A percentile compares a stretch with the other conserved stretches of the same genome.
These are phyloP conservation scores for Fusarium dlaminii DNA, from an alignment of 2,329 filamentous ascomycete species.

Conservation along the genomic window DNA sequence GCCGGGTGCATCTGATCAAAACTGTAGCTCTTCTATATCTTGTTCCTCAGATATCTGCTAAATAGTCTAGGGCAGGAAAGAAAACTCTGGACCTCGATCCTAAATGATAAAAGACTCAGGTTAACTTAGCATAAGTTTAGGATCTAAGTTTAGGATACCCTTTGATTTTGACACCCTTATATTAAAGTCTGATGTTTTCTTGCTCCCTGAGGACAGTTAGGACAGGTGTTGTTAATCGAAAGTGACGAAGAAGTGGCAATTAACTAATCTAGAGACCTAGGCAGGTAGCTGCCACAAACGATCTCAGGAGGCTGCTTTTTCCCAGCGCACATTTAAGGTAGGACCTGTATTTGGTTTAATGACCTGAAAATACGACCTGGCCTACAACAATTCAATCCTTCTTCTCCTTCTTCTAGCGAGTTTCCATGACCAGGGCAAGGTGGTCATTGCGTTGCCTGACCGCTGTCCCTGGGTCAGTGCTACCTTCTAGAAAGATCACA, in stretches of 20 bases:
- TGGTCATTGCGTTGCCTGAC: constrained; percentile 37
- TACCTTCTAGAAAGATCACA: constrained; percentile 30
- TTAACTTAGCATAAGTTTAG: too few relatives aligned
- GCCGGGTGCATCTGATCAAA: background rate
- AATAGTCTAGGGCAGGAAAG: too few relatives aligned
- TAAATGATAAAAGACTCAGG: too few relatives aligned
- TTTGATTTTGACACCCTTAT: too few relatives aligned
- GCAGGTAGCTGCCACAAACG: background rate
- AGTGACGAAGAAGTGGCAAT: background rate
- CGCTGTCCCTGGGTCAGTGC: constrained; percentile 30
- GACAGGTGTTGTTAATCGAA: background rate
- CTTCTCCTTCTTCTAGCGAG: constrained; percentile 43
- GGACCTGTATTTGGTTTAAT: constrained; percentile 8
- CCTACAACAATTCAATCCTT: constrained; percentile 33
- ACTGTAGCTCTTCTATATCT: background rate
- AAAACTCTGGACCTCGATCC: too few relatives aligned
- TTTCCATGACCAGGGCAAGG: constrained; percentile 39
- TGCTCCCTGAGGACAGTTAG: too few relatives aligned
- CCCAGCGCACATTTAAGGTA: background rate
- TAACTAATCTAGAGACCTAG: too few relatives aligned
- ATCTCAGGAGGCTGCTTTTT: background rate
- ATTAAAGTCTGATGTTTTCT: too few relatives aligned
- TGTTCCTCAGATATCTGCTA: background rate
- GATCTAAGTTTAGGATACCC: too few relatives aligned
- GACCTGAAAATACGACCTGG: constrained; percentile 17